Evolutionary conservation across 1,139 yeast genomes (phyloP).

Genomic region (Wickerhamomyces sp.): DNA sequence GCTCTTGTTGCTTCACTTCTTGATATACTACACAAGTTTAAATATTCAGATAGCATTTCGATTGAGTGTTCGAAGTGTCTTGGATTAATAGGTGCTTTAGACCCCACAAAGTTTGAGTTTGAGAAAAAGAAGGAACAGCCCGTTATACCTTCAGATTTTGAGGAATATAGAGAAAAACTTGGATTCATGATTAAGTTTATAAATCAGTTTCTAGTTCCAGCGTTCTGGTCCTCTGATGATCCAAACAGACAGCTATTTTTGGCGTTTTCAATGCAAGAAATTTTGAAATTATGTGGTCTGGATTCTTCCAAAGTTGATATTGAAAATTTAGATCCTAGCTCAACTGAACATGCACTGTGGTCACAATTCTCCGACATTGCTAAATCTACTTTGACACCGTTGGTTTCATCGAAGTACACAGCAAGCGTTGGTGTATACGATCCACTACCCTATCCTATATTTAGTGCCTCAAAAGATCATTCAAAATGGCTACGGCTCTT

Average conservation of each 20-base stretch:
- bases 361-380: conserved; percentile 60
- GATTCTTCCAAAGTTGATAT: conserved; percentile 32
- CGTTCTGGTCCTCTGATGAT: conserved; percentile 86
- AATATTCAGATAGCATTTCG: conserved; percentile 47
- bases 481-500: conserved; percentile 67
- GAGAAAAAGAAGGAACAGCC: conserved; percentile 40
- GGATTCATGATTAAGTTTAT: conserved; percentile 63
- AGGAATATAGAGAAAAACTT: conserved; percentile 57
- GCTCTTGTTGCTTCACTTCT: conserved; percentile 52
- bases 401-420: conserved; percentile 65
- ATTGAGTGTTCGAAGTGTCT: conserved; percentile 62
- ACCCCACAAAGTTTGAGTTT: conserved; percentile 55
- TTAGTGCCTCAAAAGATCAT: conserved; percentile 38
- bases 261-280: conserved; percentile 89
- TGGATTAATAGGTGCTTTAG: conserved; percentile 76
- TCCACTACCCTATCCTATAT: conserved; percentile 45
- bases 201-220: conserved; percentile 65
- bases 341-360: conserved; percentile 47
- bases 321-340: conserved; percentile 26
- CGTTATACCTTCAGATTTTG: conserved; percentile 56
- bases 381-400: conserved; percentile 71
- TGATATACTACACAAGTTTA: conserved; percentile 56
- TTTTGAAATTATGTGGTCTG: conserved; percentile 61
- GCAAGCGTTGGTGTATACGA: conserved; percentile 47
- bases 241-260: conserved; percentile 81